A percentile compares a stretch with the other conserved stretches of the same genome.
These are phyloP conservation scores for Stenogyne calaminthoides DNA, from an alignment of 305 asterid species.

Conservation along the genomic window DNA sequence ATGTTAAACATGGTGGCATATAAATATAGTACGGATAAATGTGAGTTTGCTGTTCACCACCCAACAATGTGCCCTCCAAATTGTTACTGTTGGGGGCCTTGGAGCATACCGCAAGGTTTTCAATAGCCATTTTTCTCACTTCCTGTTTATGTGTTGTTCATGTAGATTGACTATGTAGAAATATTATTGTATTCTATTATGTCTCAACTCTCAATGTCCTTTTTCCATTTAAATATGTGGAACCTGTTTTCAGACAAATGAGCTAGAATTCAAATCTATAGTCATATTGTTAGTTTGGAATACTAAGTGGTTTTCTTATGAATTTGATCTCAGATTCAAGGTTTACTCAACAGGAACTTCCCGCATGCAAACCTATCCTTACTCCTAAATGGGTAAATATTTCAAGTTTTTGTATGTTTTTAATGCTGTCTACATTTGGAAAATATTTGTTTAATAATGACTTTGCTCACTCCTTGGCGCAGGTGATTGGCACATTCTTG, in stretches of 20 bases:
- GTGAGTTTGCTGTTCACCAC: neutral
- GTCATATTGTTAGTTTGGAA: neutral
- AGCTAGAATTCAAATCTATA: too few species aligned
- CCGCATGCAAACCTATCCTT: constrained; percentile 95
- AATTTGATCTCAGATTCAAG: constrained; percentile 66
- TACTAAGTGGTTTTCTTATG: neutral
- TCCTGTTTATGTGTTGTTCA: neutral
- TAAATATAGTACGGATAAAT: neutral
- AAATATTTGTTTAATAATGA: constrained; percentile 2
- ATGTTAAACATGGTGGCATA: neutral
- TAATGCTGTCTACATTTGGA: neutral
- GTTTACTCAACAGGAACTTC: constrained; percentile 95
- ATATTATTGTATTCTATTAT: constrained; percentile 1
- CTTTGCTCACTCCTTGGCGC: constrained; percentile 32
- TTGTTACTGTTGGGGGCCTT: neutral
- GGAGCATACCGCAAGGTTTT: neutral
- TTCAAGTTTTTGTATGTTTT: constrained; percentile 1
- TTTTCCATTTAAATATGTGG: too few species aligned
- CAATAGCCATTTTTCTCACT: neutral
- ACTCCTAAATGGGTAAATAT: constrained; percentile 89
- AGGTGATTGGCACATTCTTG: constrained; percentile 87
- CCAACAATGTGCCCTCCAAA: neutral
- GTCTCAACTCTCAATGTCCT: neutral
- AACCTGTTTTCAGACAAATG: too few species aligned
- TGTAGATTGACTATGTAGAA: neutral